Evolutionary conservation across 164 flowering plant species (phyloP), one percentile per base, ranked within the genome.

Genomic region (Vitis rupestris): DNA sequence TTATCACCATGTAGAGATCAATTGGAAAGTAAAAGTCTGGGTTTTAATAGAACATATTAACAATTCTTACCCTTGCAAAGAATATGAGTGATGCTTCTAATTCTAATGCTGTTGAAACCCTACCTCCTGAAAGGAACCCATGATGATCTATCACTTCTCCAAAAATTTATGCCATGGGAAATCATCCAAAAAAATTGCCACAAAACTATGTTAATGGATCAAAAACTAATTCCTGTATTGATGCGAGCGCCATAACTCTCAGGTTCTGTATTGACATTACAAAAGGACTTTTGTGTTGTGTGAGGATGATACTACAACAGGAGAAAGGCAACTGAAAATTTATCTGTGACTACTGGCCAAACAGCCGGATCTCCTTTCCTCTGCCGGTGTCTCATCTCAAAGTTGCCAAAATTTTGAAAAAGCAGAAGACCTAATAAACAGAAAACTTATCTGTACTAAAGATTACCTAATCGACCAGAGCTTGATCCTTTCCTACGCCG

Each of bases 401-500:
- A 3, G 7, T 37, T 2, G 44, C 44, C 44, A 37, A 37, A 37
- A 37, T 37, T 37, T 37, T 37, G 44, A 12, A 51, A 10, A 13
- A 59, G 65, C 70, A 16, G 64, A 65, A 54, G 51, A 12, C 23
- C 16, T 48, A 3, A 44, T 61, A 57, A 37, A 4, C 10, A 14
- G 30, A 61, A 52, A 13, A 49, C 67, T 11, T 15, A 17, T 14
- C 60, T 49, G 4, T 64, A 61, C 84, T 83, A 90, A 27, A 74
- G 53, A 72, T 70, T 87, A 10, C 74, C 44, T 17, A 82, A 76
- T 14, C 92, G 88, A 53, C 81, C 79, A 14, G 94, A 89, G 59
- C 78, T 78, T 64, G 90, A 86, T 37, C 90, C 91, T 78, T 78
- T 89, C 79, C 92, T 88, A 51, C 95, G 83, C 72, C 94, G 71